Evolutionary conservation across 495 filamentous ascomycete species (phyloP).

Genomic region (Aspergillus avenaceus): DNA sequence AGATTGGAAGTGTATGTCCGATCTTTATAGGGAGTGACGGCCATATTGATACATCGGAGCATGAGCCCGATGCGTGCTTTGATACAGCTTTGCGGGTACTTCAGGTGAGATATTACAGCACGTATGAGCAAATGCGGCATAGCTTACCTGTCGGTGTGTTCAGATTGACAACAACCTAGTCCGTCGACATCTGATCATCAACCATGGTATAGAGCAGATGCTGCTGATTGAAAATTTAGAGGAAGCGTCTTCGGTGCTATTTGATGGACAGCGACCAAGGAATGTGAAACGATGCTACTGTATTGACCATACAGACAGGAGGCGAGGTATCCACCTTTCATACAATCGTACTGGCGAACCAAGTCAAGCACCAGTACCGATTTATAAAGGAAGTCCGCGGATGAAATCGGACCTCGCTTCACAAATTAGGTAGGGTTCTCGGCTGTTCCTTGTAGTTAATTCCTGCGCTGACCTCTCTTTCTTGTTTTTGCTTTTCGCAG

Average conservation of each 20-base stretch:
- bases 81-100: constrained; percentile 77
- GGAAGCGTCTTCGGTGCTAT: constrained; percentile 67
- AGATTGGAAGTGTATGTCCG: constrained; percentile 41
- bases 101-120: constrained; percentile 39
- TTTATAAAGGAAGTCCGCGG: constrained; percentile 49
- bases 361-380: constrained; percentile 50
- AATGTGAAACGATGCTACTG: constrained; percentile 72
- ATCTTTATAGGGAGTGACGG: constrained; percentile 63
- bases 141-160: constrained; percentile 2
- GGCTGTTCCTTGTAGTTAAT: neutral
- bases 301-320: constrained; percentile 52
- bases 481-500: too few species aligned
- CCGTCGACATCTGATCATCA: constrained; percentile 77
- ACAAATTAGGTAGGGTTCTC: constrained; percentile 50
- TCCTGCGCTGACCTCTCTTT: constrained; percentile 4
- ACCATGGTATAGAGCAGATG: constrained; percentile 76
- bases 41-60: constrained; percentile 54
- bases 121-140: neutral
- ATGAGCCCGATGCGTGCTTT: constrained; percentile 69
- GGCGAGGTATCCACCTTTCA: constrained; percentile 61
- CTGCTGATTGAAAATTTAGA: constrained; percentile 65
- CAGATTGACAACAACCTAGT: constrained; percentile 76
- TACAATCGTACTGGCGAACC: constrained; percentile 51
- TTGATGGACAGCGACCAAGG: constrained; percentile 51
- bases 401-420: constrained; percentile 77